phyloP scores from a whole-genome alignment of 2,329 filamentous ascomycete genomes.

The Botrytis elliptica region DNA sequence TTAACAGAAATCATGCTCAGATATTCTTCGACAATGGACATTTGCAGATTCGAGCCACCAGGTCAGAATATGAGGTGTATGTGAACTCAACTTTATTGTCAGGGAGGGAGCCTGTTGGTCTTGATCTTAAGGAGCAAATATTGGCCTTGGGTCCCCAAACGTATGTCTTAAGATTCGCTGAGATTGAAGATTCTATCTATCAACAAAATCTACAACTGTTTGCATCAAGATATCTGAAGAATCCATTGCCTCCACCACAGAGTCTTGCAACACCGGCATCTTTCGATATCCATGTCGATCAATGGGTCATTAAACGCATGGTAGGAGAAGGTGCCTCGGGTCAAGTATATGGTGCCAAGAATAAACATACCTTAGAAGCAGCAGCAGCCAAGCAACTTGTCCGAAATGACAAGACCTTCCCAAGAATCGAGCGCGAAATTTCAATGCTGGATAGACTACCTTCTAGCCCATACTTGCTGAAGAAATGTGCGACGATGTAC shows the following conservation, averaged over 20 bases:
- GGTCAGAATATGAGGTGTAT: not conserved
- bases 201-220: not conserved
- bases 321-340: not conserved
- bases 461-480: not conserved
- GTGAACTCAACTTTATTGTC: not conserved
- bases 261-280: not conserved
- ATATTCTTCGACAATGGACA: not conserved
- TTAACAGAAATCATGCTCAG: not conserved
- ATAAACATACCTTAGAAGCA: not conserved
- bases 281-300: not conserved
- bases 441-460: not conserved
- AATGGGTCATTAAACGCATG: not conserved
- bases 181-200: not conserved
- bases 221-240: not conserved
- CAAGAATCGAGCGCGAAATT: not conserved
- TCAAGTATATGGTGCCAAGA: not conserved
- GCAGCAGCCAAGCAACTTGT: not conserved
- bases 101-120: not conserved
- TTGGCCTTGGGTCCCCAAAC: not conserved
- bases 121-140: not conserved
- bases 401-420: not conserved
- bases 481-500: not conserved
- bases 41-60: not conserved
- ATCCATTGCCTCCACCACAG: not conserved
- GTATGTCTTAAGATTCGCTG: not conserved